phyloP scores from a whole-genome alignment of 106 monocot genomes.

The Hemerocallis citrina region DNA sequence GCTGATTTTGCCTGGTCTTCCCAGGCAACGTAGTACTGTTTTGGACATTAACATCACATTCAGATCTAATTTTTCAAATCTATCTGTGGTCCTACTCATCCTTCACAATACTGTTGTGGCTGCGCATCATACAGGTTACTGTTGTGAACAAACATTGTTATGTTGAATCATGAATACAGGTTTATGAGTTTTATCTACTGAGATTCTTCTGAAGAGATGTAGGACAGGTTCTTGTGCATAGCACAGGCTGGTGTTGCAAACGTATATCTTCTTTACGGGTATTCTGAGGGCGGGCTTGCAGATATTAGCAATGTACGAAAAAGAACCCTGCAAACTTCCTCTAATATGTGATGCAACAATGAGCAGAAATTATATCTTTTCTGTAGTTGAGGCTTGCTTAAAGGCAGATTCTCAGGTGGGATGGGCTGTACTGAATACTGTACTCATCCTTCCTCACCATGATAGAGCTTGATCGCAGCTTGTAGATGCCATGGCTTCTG shows the following conservation, averaged over 20 bases:
- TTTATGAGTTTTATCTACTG: neutral
- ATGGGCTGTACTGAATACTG: conserved; percentile 74
- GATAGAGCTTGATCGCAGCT: conserved; percentile 38
- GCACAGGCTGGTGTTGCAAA: conserved; percentile 81
- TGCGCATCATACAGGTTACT: too few relatives aligned
- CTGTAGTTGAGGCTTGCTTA: conserved; percentile 57
- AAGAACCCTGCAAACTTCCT: too few relatives aligned
- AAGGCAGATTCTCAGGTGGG: conserved; percentile 81
- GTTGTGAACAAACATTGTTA: too few relatives aligned
- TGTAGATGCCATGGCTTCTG: conserved; percentile 63
- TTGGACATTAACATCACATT: too few relatives aligned
- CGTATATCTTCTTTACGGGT: conserved; percentile 70
- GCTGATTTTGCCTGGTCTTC: too few relatives aligned
- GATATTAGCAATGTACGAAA: conserved; percentile 39
- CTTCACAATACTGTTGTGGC: neutral
- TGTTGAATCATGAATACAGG: too few relatives aligned
- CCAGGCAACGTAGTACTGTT: too few relatives aligned
- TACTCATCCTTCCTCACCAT: conserved; percentile 52
- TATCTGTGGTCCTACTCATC: neutral
- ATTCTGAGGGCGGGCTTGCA: conserved; percentile 68
- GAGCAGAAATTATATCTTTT: too few relatives aligned
- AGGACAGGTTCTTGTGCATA: conserved; percentile 77
- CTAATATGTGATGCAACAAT: too few relatives aligned
- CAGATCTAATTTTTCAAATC: too few relatives aligned
- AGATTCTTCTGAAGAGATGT: conserved; percentile 36